These are phyloP conservation scores for Suillus cothurnatus DNA, from an alignment of 768 basidiomycete genomes.

Conservation along the genomic window DNA sequence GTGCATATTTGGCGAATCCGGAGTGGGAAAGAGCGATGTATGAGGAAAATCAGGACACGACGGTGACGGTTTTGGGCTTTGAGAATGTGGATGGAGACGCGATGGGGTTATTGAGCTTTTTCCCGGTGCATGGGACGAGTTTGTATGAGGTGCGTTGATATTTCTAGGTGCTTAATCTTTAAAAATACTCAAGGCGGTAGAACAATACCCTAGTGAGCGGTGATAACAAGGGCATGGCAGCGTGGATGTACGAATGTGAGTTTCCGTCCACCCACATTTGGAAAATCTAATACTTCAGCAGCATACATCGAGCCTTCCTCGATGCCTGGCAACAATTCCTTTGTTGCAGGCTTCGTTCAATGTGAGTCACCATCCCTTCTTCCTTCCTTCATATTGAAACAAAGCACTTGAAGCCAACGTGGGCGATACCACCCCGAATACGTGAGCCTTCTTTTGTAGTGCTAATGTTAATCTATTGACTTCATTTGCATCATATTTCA, in stretches of 20 bases:
- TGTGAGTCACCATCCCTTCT: conserved; percentile 42
- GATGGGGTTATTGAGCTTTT: conserved; percentile 73
- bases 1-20: conserved; percentile 77
- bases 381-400: conserved; percentile 10
- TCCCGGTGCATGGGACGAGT: conserved; percentile 79
- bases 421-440: conserved; percentile 80
- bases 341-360: conserved; percentile 77
- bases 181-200: conserved; percentile 34
- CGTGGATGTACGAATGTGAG: conserved; percentile 74
- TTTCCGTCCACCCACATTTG: not conserved
- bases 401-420: conserved; percentile 61
- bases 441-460: conserved; percentile 44
- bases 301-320: conserved; percentile 63
- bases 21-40: conserved; percentile 67
- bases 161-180: not conserved
- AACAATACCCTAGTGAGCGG: conserved; percentile 82
- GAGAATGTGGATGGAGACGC: conserved; percentile 58
- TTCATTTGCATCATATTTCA: conserved; percentile 3
- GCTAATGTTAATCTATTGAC: conserved; percentile 8
- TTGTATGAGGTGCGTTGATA: conserved; percentile 58
- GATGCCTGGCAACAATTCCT: conserved; percentile 69
- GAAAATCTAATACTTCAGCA: conserved; percentile 25
- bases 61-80: conserved; percentile 67
- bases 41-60: conserved; percentile 73
- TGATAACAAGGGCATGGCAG: conserved; percentile 89